Evolutionary conservation across 495 filamentous ascomycete genomes (phyloP).

Genomic region (Aspergillus sclerotioniger): DNA sequence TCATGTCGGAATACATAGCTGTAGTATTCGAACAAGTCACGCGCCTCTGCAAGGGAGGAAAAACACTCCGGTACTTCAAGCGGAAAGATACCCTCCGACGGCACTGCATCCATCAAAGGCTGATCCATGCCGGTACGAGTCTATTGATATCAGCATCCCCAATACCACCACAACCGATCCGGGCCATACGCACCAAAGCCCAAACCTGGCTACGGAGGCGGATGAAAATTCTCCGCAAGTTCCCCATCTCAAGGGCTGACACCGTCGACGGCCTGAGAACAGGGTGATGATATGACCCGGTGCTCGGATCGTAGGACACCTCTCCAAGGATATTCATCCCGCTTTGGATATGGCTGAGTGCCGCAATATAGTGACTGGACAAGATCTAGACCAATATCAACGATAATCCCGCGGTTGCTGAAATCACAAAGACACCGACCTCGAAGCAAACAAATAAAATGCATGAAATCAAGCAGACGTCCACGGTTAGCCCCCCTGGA

Average conservation of each 20-base stretch:
- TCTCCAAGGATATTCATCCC: constrained; percentile 32
- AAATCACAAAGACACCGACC: constrained; percentile 14
- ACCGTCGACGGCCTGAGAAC: constrained; percentile 13
- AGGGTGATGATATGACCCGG: constrained; percentile 14
- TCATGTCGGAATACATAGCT: constrained; percentile 1
- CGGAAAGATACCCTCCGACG: not conserved
- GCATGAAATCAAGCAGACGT: constrained; percentile 52
- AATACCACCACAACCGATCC: no score
- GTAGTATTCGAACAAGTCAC: constrained; percentile 21
- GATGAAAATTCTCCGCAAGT: constrained; percentile 14
- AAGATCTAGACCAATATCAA: constrained; percentile 20
- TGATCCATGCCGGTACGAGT: constrained; percentile 4
- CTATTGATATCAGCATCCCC: not conserved
- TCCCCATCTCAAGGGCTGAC: constrained; percentile 10
- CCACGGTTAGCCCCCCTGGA: constrained; percentile 17
- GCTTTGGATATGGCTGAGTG: constrained; percentile 31
- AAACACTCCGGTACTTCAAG: constrained; percentile 11
- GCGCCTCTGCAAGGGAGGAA: constrained; percentile 20
- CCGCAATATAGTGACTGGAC: constrained; percentile 31
- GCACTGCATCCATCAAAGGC: not conserved
- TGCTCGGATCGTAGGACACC: constrained; percentile 12
- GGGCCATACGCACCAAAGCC: constrained; percentile 5
- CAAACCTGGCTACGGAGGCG: constrained; percentile 21
- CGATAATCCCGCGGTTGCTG: not conserved
- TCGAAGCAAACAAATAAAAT: constrained; percentile 24